Evolutionary conservation across 2,329 filamentous ascomycete species (phyloP).

Genomic region (Teratosphaeria pseudoeucalypti): DNA sequence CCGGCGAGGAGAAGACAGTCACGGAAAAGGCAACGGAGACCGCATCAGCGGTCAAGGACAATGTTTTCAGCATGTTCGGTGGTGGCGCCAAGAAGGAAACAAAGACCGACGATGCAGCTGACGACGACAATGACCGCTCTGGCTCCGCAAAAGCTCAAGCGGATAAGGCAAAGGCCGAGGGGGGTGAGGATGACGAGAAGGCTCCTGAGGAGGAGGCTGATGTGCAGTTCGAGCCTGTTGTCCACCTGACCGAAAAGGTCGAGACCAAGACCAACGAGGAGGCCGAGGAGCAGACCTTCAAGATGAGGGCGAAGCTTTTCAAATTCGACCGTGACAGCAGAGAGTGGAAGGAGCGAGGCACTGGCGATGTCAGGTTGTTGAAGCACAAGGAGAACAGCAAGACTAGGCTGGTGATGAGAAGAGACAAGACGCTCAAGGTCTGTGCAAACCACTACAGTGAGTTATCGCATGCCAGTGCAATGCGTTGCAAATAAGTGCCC

Average conservation of each 20-base stretch:
- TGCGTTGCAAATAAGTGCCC: background rate
- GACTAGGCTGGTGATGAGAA: slow-evolving; percentile 94
- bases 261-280: slow-evolving; percentile 98
- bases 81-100: slow-evolving; percentile 95
- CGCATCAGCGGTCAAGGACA: slow-evolving; percentile 37
- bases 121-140: slow-evolving; percentile 75
- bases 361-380: slow-evolving; percentile 87
- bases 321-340: slow-evolving; percentile 84
- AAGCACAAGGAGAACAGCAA: slow-evolving; percentile 99
- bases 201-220: slow-evolving; percentile 58
- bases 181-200: slow-evolving; percentile 27
- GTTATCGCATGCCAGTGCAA: slow-evolving; percentile 9
- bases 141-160: slow-evolving; percentile 63
- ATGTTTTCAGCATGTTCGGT: slow-evolving; percentile 97
- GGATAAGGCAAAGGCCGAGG: slow-evolving; percentile 48
- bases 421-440: slow-evolving; percentile 99
- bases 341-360: slow-evolving; percentile 99
- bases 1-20: slow-evolving; percentile 29
- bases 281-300: slow-evolving; percentile 92
- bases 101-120: slow-evolving; percentile 59
- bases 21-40: slow-evolving; percentile 27
- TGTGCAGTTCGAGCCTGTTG: slow-evolving; percentile 93
- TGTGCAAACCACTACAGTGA: slow-evolving; percentile 99
- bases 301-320: slow-evolving; percentile 99
- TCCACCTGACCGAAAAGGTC: slow-evolving; percentile 91